Percentiles rank a stretch among this genome's conserved stretches.
phyloP scores from a whole-genome alignment of 305 asterid species.

The Solanum hybrid region DNA sequence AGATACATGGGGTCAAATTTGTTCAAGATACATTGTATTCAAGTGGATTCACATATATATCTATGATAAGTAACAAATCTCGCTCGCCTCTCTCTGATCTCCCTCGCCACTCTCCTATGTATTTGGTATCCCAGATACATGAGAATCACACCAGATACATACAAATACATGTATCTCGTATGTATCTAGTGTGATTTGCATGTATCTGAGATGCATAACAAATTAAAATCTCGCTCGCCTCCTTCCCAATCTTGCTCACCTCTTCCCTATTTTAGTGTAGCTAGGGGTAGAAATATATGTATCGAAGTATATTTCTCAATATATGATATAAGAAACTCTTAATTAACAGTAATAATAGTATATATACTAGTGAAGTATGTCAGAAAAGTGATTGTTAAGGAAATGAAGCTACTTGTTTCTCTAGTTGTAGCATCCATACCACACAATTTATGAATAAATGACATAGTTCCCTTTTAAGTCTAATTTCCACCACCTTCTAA shows the following conservation, averaged over 20 bases:
- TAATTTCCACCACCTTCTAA: not conserved
- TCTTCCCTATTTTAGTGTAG: no score
- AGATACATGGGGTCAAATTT: no score
- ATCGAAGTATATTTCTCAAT: no score
- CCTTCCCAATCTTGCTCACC: not conserved
- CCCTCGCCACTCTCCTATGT: not conserved
- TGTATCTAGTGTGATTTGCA: not conserved
- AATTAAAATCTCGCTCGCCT: accelerated
- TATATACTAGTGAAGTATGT: no score
- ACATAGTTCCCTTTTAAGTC: not conserved
- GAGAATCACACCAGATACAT: not conserved
- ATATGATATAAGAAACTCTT: no score
- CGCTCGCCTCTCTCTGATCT: not conserved
- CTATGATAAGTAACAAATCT: not conserved
- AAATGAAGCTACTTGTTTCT: no score
- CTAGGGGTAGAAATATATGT: no score
- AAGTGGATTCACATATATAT: not conserved
- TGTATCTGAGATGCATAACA: not conserved
- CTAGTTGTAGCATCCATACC: not conserved
- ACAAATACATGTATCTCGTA: not conserved
- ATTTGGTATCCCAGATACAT: not conserved
- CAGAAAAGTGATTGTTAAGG: not conserved
- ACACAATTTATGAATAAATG: not conserved
- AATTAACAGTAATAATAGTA: no score
- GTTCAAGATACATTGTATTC: not conserved